These are phyloP conservation scores for Candida labiduridarum DNA, from an alignment of 1,139 yeast genomes.

Conservation along the genomic window DNA sequence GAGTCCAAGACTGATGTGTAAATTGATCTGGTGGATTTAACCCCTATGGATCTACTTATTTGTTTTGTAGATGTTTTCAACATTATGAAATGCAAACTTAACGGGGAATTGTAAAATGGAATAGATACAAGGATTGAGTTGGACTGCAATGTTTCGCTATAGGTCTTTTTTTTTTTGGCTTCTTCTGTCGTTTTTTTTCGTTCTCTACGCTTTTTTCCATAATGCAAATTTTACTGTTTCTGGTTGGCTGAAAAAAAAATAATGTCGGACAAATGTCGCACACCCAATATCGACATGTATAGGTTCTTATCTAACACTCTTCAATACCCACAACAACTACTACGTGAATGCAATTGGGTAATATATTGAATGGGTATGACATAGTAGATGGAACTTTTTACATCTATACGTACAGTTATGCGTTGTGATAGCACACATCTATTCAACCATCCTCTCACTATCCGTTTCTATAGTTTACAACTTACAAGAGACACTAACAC, in stretches of 20 bases:
- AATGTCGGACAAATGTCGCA: conserved; percentile 1
- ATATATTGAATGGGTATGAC: too few species aligned
- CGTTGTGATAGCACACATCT: too few species aligned
- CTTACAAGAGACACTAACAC: background rate
- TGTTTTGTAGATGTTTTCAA: conserved; percentile 30
- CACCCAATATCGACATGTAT: too few species aligned
- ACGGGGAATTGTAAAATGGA: background rate
- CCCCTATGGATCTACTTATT: conserved; percentile 21
- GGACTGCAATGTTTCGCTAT: background rate
- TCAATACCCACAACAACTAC: background rate
- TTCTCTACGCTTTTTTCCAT: background rate
- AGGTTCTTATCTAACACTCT: too few species aligned
- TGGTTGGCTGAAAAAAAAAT: conserved; percentile 23
- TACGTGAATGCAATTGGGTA: background rate
- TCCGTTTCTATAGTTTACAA: background rate
- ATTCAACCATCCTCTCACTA: too few species aligned
- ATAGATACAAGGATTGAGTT: background rate
- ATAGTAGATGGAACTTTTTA: too few species aligned
- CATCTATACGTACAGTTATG: too few species aligned
- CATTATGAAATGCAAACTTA: conserved; percentile 19
- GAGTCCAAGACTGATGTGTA: conserved; percentile 48
- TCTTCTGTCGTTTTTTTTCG: background rate
- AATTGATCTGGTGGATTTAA: conserved; percentile 27
- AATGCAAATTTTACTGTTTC: conserved; percentile 15
- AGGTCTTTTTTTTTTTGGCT: conserved; percentile 2